A percentile compares a stretch with the other conserved stretches of the same genome.
phyloP scores from a whole-genome alignment of 1,139 yeast species.

The Nakaseomyces kungkrabaensis region DNA sequence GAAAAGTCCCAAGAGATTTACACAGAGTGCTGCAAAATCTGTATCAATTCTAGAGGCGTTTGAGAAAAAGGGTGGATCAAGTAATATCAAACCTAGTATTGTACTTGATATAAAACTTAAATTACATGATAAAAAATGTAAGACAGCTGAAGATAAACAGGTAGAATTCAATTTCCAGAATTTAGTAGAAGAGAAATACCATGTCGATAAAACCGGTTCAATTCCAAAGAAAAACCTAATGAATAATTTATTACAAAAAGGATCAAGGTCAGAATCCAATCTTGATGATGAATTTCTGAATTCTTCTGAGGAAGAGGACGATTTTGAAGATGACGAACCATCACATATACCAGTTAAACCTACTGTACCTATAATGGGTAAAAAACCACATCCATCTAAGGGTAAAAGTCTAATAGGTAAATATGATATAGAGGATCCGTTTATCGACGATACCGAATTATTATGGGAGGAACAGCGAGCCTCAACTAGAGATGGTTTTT shows the following conservation, averaged over 20 bases:
- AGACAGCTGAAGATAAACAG: slow-evolving; percentile 56
- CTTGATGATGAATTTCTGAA: slow-evolving; percentile 33
- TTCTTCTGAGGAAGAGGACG: slow-evolving; percentile 17
- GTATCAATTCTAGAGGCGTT: slow-evolving; percentile 19
- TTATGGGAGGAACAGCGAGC: slow-evolving; percentile 91
- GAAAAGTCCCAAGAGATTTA: slow-evolving; percentile 1
- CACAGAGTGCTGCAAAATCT: slow-evolving; percentile 16
- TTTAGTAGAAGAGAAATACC: slow-evolving; percentile 62
- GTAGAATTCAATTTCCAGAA: slow-evolving; percentile 71
- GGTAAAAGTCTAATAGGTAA: slow-evolving; percentile 73
- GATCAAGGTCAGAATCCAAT: slow-evolving; percentile 48
- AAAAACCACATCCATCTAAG: slow-evolving; percentile 32
- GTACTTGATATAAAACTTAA: slow-evolving; percentile 48
- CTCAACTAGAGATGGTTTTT: slow-evolving; percentile 89
- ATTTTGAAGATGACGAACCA: slow-evolving; percentile 30
- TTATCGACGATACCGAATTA: slow-evolving; percentile 89
- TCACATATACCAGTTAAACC: slow-evolving; percentile 13
- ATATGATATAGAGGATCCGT: slow-evolving; percentile 89
- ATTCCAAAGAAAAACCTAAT: slow-evolving; percentile 54
- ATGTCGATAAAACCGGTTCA: slow-evolving; percentile 44
- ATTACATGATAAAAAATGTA: slow-evolving; percentile 30
- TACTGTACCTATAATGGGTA: slow-evolving; percentile 20
- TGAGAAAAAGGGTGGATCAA: slow-evolving; percentile 28
- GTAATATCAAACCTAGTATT: slow-evolving; percentile 38
- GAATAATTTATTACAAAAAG: slow-evolving; percentile 43